Evolutionary conservation across 768 basidiomycete genomes (phyloP).

Genomic region (Kwoniella newhampshirensis): DNA sequence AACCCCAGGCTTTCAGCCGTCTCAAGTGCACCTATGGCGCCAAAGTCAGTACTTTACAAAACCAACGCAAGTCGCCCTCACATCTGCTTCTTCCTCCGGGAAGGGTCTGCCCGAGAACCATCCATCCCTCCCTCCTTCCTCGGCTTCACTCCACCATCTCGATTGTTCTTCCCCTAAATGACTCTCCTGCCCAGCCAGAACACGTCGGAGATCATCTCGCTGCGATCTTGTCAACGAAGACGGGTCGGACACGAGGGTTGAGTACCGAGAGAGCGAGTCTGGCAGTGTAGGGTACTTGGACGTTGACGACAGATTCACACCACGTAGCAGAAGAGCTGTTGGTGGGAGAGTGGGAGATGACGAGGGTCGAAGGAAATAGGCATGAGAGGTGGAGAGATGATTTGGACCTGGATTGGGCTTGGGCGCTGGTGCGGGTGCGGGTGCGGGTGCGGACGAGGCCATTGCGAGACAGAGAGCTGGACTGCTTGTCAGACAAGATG

Average conservation of each 20-base stretch:
- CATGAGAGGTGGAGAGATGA: slow-evolving; percentile 26
- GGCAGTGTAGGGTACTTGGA: slow-evolving; percentile 69
- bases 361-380: slow-evolving; percentile 29
- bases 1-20: slow-evolving; percentile 89
- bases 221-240: slow-evolving; percentile 8
- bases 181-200: slow-evolving; percentile 56
- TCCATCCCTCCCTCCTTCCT: slow-evolving; percentile 62
- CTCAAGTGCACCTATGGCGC: slow-evolving; percentile 79
- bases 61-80: slow-evolving; percentile 23
- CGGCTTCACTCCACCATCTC: slow-evolving; percentile 78
- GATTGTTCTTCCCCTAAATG: slow-evolving; percentile 68
- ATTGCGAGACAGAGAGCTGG: no score
- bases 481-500: no score
- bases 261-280: not conserved
- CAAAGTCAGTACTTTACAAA: slow-evolving; percentile 16
- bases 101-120: slow-evolving; percentile 77
- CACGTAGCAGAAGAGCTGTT: slow-evolving; percentile 72
- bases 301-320: slow-evolving; percentile 90
- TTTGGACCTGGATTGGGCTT: no score
- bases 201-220: slow-evolving; percentile 24
- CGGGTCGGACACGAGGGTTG: not conserved
- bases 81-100: slow-evolving; percentile 68
- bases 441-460: no score
- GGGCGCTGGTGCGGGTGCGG: no score
- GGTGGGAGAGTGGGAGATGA: slow-evolving; percentile 57